Conservation (phyloP, 1,284 basidiomycete species). For the Cyathus olla region DNA sequence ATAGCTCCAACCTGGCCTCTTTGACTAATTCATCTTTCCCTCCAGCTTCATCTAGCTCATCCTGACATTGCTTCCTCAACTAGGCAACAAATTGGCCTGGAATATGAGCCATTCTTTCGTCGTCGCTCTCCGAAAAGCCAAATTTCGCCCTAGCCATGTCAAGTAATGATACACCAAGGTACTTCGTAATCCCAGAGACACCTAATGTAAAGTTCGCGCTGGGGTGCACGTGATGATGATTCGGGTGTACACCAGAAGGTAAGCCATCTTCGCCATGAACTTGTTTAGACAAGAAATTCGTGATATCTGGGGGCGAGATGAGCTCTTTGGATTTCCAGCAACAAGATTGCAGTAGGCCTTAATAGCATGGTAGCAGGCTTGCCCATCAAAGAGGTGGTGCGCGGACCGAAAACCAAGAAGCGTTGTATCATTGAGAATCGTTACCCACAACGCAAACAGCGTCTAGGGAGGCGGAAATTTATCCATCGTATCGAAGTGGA, state of each 20-base stretch:
- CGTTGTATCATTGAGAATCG: background rate
- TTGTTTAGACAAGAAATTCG: background rate
- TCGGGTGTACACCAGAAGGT: background rate
- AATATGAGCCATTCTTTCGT: background rate
- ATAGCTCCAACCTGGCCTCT: background rate
- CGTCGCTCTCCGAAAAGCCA: background rate
- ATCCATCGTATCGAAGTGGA: background rate
- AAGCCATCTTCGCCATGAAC: background rate
- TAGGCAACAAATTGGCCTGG: background rate
- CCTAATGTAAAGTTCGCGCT: background rate
- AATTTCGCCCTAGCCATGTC: background rate
- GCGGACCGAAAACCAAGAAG: background rate
- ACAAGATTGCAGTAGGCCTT: too few species aligned
- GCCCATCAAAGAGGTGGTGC: background rate
- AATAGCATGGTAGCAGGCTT: background rate
- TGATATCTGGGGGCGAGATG: background rate
- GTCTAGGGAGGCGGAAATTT: background rate
- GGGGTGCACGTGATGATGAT: background rate
- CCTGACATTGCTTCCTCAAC: background rate
- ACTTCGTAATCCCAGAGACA: background rate
- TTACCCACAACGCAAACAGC: background rate
- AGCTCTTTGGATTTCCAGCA: background rate
- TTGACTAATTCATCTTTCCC: background rate
- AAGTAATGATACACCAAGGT: background rate
- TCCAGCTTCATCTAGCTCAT: background rate